phyloP scores from a whole-genome alignment of 495 filamentous ascomycete species.

The Penicillium steckii region DNA sequence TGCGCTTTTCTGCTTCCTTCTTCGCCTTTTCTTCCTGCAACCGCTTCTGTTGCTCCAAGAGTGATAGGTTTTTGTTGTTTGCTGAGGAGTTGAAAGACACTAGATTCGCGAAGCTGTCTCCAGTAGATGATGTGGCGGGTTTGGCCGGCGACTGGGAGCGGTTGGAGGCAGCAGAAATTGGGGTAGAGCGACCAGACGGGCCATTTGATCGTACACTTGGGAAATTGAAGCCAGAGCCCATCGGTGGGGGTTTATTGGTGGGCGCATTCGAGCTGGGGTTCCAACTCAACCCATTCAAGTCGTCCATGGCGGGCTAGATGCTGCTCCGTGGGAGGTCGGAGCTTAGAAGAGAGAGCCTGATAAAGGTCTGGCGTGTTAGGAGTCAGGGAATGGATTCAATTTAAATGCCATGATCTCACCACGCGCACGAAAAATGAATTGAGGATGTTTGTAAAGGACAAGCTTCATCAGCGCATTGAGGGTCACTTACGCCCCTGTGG shows the following conservation, averaged over 20 bases:
- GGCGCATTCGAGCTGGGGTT: constrained; percentile 35
- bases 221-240: constrained; percentile 56
- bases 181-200: constrained; percentile 68
- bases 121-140: constrained; percentile 59
- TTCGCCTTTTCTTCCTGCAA: constrained; percentile 73
- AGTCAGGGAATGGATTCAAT: not conserved
- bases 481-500: constrained; percentile 13
- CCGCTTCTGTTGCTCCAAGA: constrained; percentile 81
- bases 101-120: constrained; percentile 88
- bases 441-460: constrained; percentile 1
- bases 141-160: constrained; percentile 51
- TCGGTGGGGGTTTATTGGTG: constrained; percentile 44
- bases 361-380: not conserved
- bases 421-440: constrained; percentile 5
- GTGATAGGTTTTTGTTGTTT: constrained; percentile 63
- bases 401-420: constrained; percentile 15
- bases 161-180: constrained; percentile 56
- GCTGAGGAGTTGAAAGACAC: constrained; percentile 74
- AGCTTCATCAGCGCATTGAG: constrained; percentile 5
- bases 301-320: constrained; percentile 48
- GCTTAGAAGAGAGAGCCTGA: not conserved
- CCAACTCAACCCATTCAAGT: constrained; percentile 59
- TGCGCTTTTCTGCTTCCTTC: constrained; percentile 70
- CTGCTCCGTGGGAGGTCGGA: constrained; percentile 1
- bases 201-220: constrained; percentile 56